Base-by-base conservation (phyloP, 2,329 filamentous ascomycete genomes). In the Dactylonectria macrodidyma region DNA sequence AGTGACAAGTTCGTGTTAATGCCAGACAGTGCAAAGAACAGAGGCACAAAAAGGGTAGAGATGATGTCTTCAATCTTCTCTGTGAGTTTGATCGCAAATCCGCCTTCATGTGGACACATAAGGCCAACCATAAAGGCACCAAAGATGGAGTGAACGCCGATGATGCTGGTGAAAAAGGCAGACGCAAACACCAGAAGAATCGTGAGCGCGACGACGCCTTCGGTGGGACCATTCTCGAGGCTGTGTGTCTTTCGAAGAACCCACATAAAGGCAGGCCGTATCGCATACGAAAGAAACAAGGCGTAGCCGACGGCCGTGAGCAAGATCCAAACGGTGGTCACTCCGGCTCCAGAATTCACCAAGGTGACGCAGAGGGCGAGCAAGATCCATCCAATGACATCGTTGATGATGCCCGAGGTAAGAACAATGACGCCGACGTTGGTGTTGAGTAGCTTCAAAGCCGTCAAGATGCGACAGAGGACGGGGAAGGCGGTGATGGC, bases 1-100 rank as follows among this genome's bases (percentile, higher is more conserved):
- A 97, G 86, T 22, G 95, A 95, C 41, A 98, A 84, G 75, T 98
- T 91, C 22, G 95, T 98, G 78, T 90, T 95, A 5, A 98, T 84
- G 2, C 95, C 95, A 2, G 95, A 98, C 1, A 97, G 88, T 0
- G 95, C 94, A 81, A 98, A 98, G 80, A 97, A 98, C 2, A 98
- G 88, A 0, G 95, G 95, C 10, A 98, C 81, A 75, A 98, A 95
- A 3, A 98, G 82, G 1, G 93, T 91, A 0, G 91, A 90, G 41
- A 98, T 91, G 22, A 98, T 83, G 86, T 98, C 95, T 80, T 98
- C 95, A 66, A 98, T 91, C 84, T 97, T 97, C 78, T 97, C 94
- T 0, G 94, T 95, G 41, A 97, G 85, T 73, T 95, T 95, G 81
- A 97, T 95, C 22, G 93, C 92, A 77, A 97, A 97, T 11, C 94